Base-by-base conservation (phyloP, 129 eudicot genomes). In the Calendula officinalis region DNA sequence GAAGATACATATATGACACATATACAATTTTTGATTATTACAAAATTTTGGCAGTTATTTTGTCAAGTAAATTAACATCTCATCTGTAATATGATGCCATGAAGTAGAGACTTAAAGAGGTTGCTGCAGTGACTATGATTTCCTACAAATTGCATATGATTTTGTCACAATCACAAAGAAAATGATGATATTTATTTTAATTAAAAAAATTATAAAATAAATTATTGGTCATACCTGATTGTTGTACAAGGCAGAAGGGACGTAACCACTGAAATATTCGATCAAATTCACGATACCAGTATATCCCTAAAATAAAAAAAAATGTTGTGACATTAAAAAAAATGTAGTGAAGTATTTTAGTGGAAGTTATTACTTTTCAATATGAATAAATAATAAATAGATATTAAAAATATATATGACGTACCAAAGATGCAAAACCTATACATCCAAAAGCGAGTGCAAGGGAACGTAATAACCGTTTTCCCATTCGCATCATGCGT, bases 21-120 rank as follows among this genome's bases (percentile, higher is more conserved):
- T 48, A 27, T 56, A 63, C 17, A 45, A 69, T 46, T 45, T 6
- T 63, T 15, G 15, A 64, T 54, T 41, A 42, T 56, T 70, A 76
- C 64, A 59, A 76, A 76, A 70, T 64, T 17, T 64, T 34, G 41
- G 49, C 22, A 49, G 47, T 44, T 53, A 40, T 45, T 13, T 58
- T 55, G 46, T 54, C 35, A 37, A 61, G 39, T 47, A 27, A 44
- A 55, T 15, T 8, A 30, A 69, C 53, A 40, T 46, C 46, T 80
- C 83, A 90, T 82, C 94, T 74, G 88, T 87, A 91, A 76, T 80
- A 84, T 34, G 96, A 78, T 1, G 96, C 96, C 77, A 91, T 56
- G 34, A 84, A 32, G 69, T 73, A 69, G 52, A 91, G 78, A 62
- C 71, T 35, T 42, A 82, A 11, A 3, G 98, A 83, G 17, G 96